Percentiles rank a stretch among this genome's conserved stretches.
Evolutionary conservation across 805 yeast species (phyloP).

Genomic region (Wickerhamomyces kurtzmanii): DNA sequence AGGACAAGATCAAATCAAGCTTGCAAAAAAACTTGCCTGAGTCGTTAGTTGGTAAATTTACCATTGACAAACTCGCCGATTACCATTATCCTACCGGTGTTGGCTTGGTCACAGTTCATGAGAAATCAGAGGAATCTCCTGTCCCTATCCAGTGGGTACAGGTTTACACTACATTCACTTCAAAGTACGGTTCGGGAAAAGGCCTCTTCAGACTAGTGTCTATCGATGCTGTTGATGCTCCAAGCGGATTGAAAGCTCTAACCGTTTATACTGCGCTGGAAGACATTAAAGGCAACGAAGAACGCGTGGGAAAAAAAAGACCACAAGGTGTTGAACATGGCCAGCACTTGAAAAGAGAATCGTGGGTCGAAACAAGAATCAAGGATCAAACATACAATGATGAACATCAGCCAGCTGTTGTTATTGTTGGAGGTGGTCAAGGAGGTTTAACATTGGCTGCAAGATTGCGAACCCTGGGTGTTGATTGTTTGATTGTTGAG

Average conservation of each 20-base stretch:
- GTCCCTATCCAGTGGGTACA: constrained; percentile 27
- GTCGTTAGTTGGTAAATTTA: constrained; percentile 17
- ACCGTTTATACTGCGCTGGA: constrained; percentile 24
- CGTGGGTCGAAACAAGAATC: constrained; percentile 27
- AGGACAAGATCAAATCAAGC: constrained; percentile 15
- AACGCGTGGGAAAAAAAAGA: constrained; percentile 20
- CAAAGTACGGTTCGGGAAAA: constrained; percentile 22
- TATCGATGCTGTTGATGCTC: constrained; percentile 17
- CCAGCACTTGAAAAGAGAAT: constrained; percentile 24
- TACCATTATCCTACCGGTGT: constrained; percentile 20
- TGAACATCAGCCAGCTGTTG: constrained; percentile 28
- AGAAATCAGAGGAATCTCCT: constrained; percentile 12
- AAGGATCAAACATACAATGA: constrained; percentile 20
- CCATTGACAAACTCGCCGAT: constrained; percentile 20
- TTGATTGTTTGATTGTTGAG: constrained; percentile 28
- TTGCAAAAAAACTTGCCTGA: constrained; percentile 8
- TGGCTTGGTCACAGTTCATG: constrained; percentile 17
- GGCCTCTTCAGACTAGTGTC: constrained; percentile 22
- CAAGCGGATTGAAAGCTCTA: constrained; percentile 22
- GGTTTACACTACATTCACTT: constrained; percentile 19
- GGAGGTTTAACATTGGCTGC: constrained; percentile 33
- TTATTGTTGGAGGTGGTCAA: constrained; percentile 39
- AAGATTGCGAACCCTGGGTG: constrained; percentile 29
- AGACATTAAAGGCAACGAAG: constrained; percentile 22
- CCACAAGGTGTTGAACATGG: constrained; percentile 29